Evolutionary conservation across 441 rosid species (phyloP), one percentile per base, ranked within the genome.

Genomic region (Hura crepitans): DNA sequence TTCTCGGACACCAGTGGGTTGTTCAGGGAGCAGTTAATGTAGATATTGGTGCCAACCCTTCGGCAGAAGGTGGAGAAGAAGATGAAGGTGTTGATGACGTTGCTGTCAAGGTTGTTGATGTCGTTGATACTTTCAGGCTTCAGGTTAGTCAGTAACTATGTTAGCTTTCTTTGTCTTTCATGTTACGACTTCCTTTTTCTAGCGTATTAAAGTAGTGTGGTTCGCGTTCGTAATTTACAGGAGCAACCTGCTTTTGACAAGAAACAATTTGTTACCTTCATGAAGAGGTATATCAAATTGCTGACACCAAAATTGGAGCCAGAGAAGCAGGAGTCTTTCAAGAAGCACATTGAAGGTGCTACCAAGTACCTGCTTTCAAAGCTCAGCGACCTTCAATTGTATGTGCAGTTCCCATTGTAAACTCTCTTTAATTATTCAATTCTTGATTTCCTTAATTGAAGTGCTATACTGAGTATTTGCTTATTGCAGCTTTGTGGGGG

Each of bases 121-220:
- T 93, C 20, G 91, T 88, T 0, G 96, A 91, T 85, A 93, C 96
- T 35, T 93, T 93, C 74, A 88, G 98, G 81, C 98, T 93, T 37
- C 97, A 91, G 92, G 96, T 69, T 33, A 49, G 53, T 31, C 13
- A 35, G 27, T 50, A 50, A n/a, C 9, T n/a, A n/a, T 17, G 1
- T 20, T 2, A 0, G 2, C 81, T 54, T 22, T 39, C 42, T 17
- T 23, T 28, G 27, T 20, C 71, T 65, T 30, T 22, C 1, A 17
- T 13, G n/a, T 23, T 8, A 35, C 7, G 7, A 3, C 64, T 22
- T 13, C n/a, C 2, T 31, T 35, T 15, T 3, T 17, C 6, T 17
- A 4, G 59, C 15, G 9, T 28, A 30, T 27, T 4, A n/a, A 49
- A 53, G 20, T 65, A 33, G 47, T 71, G 51, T 46, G 46, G 46